phyloP scores from a whole-genome alignment of 139 green algal genomes.

The Eudorina sp. region DNA sequence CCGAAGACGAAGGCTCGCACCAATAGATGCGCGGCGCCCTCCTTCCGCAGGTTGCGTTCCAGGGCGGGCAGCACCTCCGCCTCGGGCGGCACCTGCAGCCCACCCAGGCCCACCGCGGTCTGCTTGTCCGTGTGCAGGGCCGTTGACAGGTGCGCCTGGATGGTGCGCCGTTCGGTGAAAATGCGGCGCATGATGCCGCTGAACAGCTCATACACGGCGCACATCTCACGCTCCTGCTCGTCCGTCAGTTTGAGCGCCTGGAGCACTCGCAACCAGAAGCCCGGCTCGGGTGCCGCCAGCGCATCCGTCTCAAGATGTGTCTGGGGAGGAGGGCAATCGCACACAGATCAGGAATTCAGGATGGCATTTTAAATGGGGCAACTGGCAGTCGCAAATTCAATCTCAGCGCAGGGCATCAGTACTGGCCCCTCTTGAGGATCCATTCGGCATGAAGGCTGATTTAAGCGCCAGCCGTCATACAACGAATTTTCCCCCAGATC shows the following conservation, averaged over 20 bases:
- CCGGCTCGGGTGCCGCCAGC: not conserved
- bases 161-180: not conserved
- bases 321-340: not conserved
- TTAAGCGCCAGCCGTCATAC: too few species aligned
- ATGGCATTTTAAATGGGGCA: too few species aligned
- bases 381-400: too few species aligned
- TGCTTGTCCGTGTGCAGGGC: not conserved
- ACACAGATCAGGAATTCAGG: too few species aligned
- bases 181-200: not conserved
- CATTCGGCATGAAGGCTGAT: too few species aligned
- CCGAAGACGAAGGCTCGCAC: not conserved
- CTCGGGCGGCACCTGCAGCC: not conserved
- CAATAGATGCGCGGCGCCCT: constrained; percentile 12
- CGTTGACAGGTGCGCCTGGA: not conserved
- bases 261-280: not conserved
- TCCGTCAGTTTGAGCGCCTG: not conserved
- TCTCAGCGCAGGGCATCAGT: too few species aligned
- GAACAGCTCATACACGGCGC: not conserved
- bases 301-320: not conserved
- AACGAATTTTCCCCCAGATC: too few species aligned
- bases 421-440: too few species aligned
- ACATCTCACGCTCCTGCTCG: not conserved
- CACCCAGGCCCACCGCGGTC: not conserved
- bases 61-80: not conserved
- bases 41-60: constrained; percentile 13